Evolutionary conservation across 192 early-diverging fungal species (phyloP), one percentile per base, ranked within the genome.

Genomic region (Umbelopsis ramanniana): DNA sequence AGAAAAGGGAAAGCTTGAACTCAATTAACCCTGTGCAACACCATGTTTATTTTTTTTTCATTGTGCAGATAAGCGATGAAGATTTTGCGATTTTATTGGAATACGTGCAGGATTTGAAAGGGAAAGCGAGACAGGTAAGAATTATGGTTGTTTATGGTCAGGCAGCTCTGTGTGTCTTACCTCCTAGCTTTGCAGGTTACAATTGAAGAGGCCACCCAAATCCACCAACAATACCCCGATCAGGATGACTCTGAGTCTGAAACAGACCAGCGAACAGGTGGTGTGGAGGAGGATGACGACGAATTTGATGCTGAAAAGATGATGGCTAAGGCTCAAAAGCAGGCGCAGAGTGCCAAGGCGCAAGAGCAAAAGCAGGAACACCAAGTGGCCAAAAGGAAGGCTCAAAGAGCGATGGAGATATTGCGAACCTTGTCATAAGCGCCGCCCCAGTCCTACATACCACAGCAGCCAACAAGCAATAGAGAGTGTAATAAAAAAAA

Each of bases 221-320:
- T 80, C 43, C 67, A 67, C 55, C 71, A 74, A 68, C 66, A 74
- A 47, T 50, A 35, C 50, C 67, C 37, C 43, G 57, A 63, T 63
- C 23, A 50, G 3, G 48, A 63, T 33, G 57, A 63, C 7, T 63
- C 57, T 63, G 57, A 63, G 33, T 63, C 57, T 63, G 70, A 26
- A n/a, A 24, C 40, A 40, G 52, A 63, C 33, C 55, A 70, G n/a
- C 19, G 35, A 24, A 66, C 76, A 66, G 66, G 57, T 66, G 63
- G 53, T 74, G 22, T 29, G 2, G 52, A 53, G 24, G 68, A 71
- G 23, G 72, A 78, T 50, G 76, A 72, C 35, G 77, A 79, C 72
- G 77, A 79, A 60, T 79, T 79, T 55, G 77, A 79, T 72, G 77
- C 77, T 11, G 77, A 79, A 68, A 79, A 79, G 52, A 47, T 79